Percentiles rank a stretch among this genome's conserved stretches.
phyloP scores from a whole-genome alignment of 2,329 filamentous ascomycete genomes.

The Amphichorda felina region DNA sequence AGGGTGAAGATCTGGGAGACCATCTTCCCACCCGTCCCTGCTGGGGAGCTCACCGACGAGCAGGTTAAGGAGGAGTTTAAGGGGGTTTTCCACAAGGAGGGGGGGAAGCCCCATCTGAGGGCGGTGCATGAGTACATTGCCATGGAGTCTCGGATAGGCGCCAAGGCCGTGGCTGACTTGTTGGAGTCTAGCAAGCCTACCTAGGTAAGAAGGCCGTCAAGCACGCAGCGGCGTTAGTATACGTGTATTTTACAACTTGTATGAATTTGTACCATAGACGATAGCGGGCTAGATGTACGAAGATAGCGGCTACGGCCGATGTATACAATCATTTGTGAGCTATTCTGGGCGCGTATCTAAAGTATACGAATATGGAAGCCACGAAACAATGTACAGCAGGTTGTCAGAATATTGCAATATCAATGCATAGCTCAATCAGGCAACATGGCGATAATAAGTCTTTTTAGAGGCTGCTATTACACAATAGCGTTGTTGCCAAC shows the following conservation, averaged over 20 bases:
- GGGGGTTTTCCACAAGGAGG: not conserved
- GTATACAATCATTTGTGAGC: no score
- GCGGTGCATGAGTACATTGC: slow-evolving; percentile 14
- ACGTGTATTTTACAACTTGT: not conserved
- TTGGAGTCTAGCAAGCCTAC: not conserved
- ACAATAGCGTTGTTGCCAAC: no score
- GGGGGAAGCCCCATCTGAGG: no score
- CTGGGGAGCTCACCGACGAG: not conserved
- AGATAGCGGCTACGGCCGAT: no score
- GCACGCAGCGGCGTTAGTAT: not conserved
- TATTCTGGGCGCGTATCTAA: no score
- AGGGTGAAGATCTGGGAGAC: slow-evolving; percentile 26
- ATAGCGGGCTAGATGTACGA: not conserved
- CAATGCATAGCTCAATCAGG: no score
- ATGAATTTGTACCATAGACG: not conserved
- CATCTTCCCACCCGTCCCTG: slow-evolving; percentile 34
- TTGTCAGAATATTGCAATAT: no score
- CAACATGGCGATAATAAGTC: no score
- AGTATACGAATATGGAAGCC: no score
- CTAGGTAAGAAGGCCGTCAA: no score
- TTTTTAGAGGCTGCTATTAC: no score
- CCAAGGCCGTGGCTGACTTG: slow-evolving; percentile 6
- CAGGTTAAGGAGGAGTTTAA: slow-evolving; percentile 1
- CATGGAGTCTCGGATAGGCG: slow-evolving; percentile 14
- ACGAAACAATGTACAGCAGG: no score